Percentiles rank a stretch among this genome's conserved stretches.
phyloP scores from a whole-genome alignment of 768 basidiomycete genomes.

The Rhodotorula toruloides region DNA sequence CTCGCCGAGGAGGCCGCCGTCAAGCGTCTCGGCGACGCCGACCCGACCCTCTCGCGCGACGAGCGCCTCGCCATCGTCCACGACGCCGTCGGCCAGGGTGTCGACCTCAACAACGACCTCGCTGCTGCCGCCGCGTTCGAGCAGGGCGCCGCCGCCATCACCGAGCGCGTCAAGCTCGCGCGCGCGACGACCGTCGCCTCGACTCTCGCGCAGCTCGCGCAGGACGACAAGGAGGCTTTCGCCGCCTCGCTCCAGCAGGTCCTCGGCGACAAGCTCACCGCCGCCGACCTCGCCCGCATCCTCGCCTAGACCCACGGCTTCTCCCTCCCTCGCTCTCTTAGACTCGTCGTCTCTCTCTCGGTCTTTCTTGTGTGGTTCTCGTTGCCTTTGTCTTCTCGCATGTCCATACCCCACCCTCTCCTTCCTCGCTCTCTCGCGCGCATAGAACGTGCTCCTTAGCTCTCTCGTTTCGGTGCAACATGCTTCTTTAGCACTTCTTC shows the following conservation, averaged over 20 bases:
- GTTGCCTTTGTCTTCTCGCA: no score
- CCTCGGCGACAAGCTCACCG: conserved; percentile 19
- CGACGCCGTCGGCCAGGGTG: conserved; percentile 41
- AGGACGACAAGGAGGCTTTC: conserved; percentile 43
- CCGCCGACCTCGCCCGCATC: conserved; percentile 26
- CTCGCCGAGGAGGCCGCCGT: conserved; percentile 45
- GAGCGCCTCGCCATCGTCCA: conserved; percentile 45
- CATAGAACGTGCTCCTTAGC: no score
- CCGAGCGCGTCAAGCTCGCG: conserved; percentile 35
- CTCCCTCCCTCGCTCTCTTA: no score
- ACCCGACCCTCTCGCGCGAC: conserved; percentile 47
- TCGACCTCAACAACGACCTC: conserved; percentile 40
- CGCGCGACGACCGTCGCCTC: conserved; percentile 40
- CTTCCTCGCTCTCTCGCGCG: no score
- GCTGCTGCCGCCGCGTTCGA: conserved; percentile 44
- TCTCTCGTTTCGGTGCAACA: no score
- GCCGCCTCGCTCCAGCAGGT: conserved; percentile 43
- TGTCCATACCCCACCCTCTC: no score
- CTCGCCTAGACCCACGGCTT: no score
- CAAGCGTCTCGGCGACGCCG: conserved; percentile 45
- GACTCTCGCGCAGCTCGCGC: conserved; percentile 41
- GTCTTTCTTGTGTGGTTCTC: no score
- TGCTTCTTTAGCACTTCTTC: no score
- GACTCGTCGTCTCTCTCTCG: no score
- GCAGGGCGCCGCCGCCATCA: conserved; percentile 32